Conservation (phyloP, 1,284 basidiomycete genomes). For the Ustilago cynodontis region DNA sequence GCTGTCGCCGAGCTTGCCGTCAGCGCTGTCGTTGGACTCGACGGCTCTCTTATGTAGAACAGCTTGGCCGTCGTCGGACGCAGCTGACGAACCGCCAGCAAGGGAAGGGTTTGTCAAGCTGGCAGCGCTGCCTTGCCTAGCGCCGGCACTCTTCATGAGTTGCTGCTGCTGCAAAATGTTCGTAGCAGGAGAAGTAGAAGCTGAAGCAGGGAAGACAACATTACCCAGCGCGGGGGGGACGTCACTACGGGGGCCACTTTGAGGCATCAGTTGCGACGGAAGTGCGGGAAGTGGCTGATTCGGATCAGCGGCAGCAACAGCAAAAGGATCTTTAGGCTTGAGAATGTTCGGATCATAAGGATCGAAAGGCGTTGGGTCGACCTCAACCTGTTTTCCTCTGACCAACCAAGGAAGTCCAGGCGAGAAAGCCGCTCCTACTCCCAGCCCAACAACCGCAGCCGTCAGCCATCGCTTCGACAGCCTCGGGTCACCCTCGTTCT, state of each 20-base stretch:
- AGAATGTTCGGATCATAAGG: constrained; percentile 41
- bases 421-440: constrained; percentile 9
- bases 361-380: constrained; percentile 33
- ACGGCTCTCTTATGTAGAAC: constrained; percentile 32
- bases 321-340: constrained; percentile 24
- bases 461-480: constrained; percentile 15
- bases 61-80: background rate
- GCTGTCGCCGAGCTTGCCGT: background rate
- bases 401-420: constrained; percentile 10
- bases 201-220: constrained; percentile 8
- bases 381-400: background rate
- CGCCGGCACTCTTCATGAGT: background rate
- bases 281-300: constrained; percentile 9
- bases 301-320: constrained; percentile 17
- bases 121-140: background rate
- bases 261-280: background rate
- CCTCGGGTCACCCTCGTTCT: background rate
- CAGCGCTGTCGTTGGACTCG: background rate
- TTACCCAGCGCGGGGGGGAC: background rate
- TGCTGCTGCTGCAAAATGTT: background rate
- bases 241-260: background rate
- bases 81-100: background rate
- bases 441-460: constrained; percentile 2
- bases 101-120: background rate
- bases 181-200: background rate